Evolutionary conservation across 2,329 filamentous ascomycete genomes (phyloP).

Genomic region (Exophiala phaeomuriformis): DNA sequence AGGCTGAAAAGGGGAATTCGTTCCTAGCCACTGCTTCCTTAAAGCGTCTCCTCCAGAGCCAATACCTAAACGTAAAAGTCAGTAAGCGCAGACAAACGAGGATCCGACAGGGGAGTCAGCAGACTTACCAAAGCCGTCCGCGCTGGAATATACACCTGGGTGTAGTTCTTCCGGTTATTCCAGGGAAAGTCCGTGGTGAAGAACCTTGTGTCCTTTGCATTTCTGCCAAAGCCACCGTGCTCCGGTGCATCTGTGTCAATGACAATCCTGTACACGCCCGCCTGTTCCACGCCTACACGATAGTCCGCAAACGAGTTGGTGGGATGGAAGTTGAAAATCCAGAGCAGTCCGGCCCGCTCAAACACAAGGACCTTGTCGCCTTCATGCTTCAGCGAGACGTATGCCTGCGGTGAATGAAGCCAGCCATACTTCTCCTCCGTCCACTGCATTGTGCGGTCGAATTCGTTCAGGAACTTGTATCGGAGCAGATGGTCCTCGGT

Average conservation of each 20-base stretch:
- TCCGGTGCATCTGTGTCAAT: conserved; percentile 71
- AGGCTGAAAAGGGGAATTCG: neutral
- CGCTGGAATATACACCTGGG: conserved; percentile 82
- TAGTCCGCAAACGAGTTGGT: conserved; percentile 83
- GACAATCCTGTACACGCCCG: conserved; percentile 80
- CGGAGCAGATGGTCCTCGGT: conserved; percentile 77
- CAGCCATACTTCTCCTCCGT: conserved; percentile 85
- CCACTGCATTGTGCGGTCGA: conserved; percentile 85
- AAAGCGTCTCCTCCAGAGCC: conserved; percentile 41
- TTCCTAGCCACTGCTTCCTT: neutral
- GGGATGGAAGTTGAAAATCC: conserved; percentile 94
- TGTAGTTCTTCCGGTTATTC: conserved; percentile 85
- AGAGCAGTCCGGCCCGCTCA: conserved; percentile 81
- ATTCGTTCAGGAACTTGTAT: conserved; percentile 87
- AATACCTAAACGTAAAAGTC: conserved; percentile 42
- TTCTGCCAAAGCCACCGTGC: conserved; percentile 71
- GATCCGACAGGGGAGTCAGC: neutral
- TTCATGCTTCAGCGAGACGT: conserved; percentile 90
- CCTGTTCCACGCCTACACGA: conserved; percentile 74
- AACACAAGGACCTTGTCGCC: conserved; percentile 92
- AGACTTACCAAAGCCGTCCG: conserved; percentile 66
- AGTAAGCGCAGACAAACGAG: conserved; percentile 8
- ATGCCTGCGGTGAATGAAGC: conserved; percentile 78
- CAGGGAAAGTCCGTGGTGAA: conserved; percentile 86
- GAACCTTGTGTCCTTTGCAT: conserved; percentile 75